Conservation (phyloP, 306 rosid genomes). For the Trichosanthes cucumerina region DNA sequence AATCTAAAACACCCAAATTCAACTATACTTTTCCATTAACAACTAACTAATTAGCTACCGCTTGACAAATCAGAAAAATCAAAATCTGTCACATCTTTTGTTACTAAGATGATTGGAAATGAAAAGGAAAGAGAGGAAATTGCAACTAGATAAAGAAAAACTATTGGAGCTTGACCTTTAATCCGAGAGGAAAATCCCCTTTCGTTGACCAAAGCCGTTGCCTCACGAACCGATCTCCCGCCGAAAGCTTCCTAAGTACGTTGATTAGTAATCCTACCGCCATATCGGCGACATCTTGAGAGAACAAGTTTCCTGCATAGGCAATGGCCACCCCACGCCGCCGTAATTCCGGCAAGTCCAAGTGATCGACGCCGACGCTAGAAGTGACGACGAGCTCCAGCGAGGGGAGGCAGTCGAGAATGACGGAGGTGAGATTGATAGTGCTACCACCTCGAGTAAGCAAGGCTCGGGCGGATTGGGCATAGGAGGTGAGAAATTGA, state of each 20-base stretch:
- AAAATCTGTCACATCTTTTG: background rate
- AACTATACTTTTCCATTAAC: background rate
- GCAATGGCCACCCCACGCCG: background rate
- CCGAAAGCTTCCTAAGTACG: background rate
- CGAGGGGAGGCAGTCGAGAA: background rate
- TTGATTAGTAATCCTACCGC: background rate
- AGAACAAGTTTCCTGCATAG: background rate
- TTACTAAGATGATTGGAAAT: background rate
- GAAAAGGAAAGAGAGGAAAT: background rate
- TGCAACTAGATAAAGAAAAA: background rate
- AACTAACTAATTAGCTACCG: background rate
- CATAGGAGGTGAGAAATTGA: background rate
- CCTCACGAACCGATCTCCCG: background rate
- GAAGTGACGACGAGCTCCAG: background rate
- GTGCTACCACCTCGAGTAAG: background rate
- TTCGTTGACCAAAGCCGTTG: background rate
- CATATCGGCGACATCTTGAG: slow-evolving; percentile 1
- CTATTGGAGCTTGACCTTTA: background rate
- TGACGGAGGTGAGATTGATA: background rate
- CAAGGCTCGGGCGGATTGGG: background rate
- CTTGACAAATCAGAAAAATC: background rate
- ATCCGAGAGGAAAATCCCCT: background rate
- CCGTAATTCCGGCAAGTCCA: background rate
- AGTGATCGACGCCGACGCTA: slow-evolving; percentile 4
- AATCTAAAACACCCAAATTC: background rate